Evolutionary conservation across 1,139 yeast genomes (phyloP), one percentile per base, ranked within the genome.

Genomic region (Kodamaea anthophila): DNA sequence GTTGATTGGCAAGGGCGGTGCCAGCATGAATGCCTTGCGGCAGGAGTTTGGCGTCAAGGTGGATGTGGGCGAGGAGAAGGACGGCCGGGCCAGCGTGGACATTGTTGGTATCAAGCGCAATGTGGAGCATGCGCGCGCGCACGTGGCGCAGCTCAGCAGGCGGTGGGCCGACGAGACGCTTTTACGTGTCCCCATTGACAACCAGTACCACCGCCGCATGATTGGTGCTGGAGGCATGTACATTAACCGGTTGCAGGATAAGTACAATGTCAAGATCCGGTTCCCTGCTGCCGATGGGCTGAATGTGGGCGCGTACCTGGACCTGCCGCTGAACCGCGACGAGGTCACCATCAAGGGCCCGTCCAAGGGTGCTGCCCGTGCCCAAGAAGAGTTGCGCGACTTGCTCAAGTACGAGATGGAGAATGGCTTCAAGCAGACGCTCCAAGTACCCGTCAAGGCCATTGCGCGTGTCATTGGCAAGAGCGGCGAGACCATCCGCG

Each of bases 391-490:
- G 64, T 64, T 93, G 50, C 68, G 72, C 47, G 96, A 87, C 37
- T 70, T 93, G 42, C 69, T 84, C 44, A 82, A 82, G 46, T 93
- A 81, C 55, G 97, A 88, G 57, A 79, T 74, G 50, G 96, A 85
- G 46, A 86, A 88, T 51, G 91, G 95, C 15, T 75, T 76, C 58
- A 70, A 74, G 37, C 70, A 76, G 44, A 58, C 63, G 13, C 50
- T 91, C 31, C 56, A 62, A 30, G 79, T 93, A 33, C 94, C 96
- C 26, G 56, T 69, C 25, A 74, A 70, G 42, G 81, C 88, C 13
- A 70, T 88, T 39, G 70, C 96, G 11, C 71, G 88, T 51, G 79
- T 93, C 35, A 87, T 93, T 52, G 98, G 98, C 49, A 85, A 82
- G 49, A 67, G 71, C 36, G 97, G 97, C 53, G 93, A 83, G 42